Evolutionary conservation across 1,284 basidiomycete genomes (phyloP).

Genomic region (Violaceomyces palustris): DNA sequence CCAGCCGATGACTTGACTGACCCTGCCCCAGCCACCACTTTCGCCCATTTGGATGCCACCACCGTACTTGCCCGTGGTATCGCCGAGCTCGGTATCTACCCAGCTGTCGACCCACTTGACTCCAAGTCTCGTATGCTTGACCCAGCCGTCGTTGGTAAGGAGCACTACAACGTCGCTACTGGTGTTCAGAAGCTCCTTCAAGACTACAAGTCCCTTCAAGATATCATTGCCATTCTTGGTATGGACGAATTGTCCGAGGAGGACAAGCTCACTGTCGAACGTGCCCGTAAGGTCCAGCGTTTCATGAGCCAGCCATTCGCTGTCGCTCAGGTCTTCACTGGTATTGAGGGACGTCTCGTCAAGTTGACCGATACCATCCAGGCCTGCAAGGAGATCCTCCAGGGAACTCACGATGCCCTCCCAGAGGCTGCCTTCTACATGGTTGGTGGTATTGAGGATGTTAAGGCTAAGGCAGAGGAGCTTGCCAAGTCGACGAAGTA

Average conservation of each 20-base stretch:
- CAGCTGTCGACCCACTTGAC: constrained; percentile 97
- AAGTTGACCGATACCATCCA: constrained; percentile 56
- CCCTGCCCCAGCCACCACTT: constrained; percentile 97
- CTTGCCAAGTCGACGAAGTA: no score
- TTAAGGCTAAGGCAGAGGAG: constrained; percentile 91
- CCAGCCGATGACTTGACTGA: constrained; percentile 99
- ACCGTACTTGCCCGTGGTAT: constrained; percentile 98
- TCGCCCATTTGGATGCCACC: constrained; percentile 99
- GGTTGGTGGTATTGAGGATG: constrained; percentile 86
- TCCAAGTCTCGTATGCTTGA: constrained; percentile 99
- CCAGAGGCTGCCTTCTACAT: constrained; percentile 68
- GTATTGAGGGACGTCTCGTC: constrained; percentile 94
- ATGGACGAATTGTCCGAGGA: constrained; percentile 99
- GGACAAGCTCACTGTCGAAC: constrained; percentile 91
- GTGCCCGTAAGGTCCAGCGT: constrained; percentile 62
- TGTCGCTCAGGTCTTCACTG: constrained; percentile 98
- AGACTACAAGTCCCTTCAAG: constrained; percentile 98
- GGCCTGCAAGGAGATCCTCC: constrained; percentile 69
- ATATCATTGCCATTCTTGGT: constrained; percentile 78
- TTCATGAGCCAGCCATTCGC: constrained; percentile 99
- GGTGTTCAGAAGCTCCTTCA: constrained; percentile 97
- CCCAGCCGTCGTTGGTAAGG: constrained; percentile 86
- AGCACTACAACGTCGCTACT: constrained; percentile 93
- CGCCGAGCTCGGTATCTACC: constrained; percentile 99
- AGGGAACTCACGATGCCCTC: constrained; percentile 77